Evolutionary conservation across 1,284 basidiomycete genomes (phyloP).

Genomic region (Ganoderma sinense): DNA sequence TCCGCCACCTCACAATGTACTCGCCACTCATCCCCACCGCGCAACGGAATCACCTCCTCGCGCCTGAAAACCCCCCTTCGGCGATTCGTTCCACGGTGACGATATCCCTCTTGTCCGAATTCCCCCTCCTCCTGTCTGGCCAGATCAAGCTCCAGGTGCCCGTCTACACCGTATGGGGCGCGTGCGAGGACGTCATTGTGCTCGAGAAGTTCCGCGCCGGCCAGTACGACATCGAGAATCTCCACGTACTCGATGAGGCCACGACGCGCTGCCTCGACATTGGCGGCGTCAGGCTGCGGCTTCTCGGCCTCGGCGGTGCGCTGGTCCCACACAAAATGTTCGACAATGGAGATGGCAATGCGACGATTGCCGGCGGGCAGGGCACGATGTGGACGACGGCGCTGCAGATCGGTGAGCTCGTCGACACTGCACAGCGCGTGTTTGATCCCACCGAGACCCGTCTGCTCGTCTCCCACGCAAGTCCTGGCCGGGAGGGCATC

Average conservation of each 20-base stretch:
- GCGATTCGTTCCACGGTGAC: slow-evolving; percentile 71
- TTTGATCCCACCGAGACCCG: slow-evolving; percentile 95
- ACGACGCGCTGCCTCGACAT: slow-evolving; percentile 91
- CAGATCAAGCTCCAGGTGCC: slow-evolving; percentile 90
- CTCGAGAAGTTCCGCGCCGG: slow-evolving; percentile 92
- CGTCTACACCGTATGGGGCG: slow-evolving; percentile 97
- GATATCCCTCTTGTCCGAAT: slow-evolving; percentile 88
- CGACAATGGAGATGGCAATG: slow-evolving; percentile 93
- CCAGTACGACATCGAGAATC: slow-evolving; percentile 84
- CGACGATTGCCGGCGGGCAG: slow-evolving; percentile 96
- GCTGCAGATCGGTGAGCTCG: slow-evolving; percentile 96
- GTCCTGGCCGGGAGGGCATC: slow-evolving; percentile 92
- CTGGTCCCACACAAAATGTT: slow-evolving; percentile 98
- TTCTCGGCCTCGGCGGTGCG: slow-evolving; percentile 96
- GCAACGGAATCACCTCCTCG: slow-evolving; percentile 84
- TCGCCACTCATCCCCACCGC: slow-evolving; percentile 92
- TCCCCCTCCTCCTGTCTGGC: slow-evolving; percentile 90
- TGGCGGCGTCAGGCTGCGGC: slow-evolving; percentile 91
- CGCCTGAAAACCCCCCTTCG: slow-evolving; percentile 66
- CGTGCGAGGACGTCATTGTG: slow-evolving; percentile 95
- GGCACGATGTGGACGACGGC: slow-evolving; percentile 99
- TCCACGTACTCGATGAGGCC: slow-evolving; percentile 94
- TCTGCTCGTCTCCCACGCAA: slow-evolving; percentile 91
- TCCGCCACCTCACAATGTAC: slow-evolving; percentile 96
- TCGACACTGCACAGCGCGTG: slow-evolving; percentile 96